phyloP scores from a whole-genome alignment of 495 filamentous ascomycete species.

The Letharia columbiana region DNA sequence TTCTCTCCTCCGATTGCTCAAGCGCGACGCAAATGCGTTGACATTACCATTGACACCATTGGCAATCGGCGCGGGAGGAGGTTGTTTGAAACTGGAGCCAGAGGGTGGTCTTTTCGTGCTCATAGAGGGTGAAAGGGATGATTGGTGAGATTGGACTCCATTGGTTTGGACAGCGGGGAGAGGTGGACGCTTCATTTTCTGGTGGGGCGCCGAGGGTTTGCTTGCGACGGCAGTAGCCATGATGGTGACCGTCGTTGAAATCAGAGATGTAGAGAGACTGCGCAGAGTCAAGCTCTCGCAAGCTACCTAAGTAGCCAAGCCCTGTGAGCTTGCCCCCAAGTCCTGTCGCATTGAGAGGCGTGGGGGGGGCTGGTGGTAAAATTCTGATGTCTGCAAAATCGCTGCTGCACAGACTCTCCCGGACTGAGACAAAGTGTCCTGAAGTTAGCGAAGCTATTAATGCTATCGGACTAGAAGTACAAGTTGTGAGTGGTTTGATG shows the following conservation, averaged over 20 bases:
- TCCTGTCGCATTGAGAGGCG: conserved; percentile 15
- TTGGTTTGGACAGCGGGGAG: conserved; percentile 62
- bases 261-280: background rate
- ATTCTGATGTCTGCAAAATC: background rate
- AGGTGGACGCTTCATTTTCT: conserved; percentile 65
- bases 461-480: background rate
- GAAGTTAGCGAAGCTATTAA: background rate
- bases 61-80: conserved; percentile 25
- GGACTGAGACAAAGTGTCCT: background rate
- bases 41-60: conserved; percentile 40
- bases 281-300: background rate
- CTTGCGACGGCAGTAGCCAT: conserved; percentile 49
- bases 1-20: conserved; percentile 48
- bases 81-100: conserved; percentile 34
- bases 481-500: background rate
- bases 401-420: background rate
- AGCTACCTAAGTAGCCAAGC: conserved; percentile 11
- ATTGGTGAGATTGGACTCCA: conserved; percentile 52
- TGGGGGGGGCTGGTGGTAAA: background rate
- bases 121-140: conserved; percentile 59
- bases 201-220: conserved; percentile 43
- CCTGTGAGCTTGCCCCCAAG: background rate
- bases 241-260: background rate
- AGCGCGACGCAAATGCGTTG: conserved; percentile 36
- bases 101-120: conserved; percentile 53